A percentile compares a stretch with the other conserved stretches of the same genome.
These are phyloP conservation scores for Fusarium incarnatum DNA, from an alignment of 2,329 filamentous ascomycete genomes.

Conservation along the genomic window DNA sequence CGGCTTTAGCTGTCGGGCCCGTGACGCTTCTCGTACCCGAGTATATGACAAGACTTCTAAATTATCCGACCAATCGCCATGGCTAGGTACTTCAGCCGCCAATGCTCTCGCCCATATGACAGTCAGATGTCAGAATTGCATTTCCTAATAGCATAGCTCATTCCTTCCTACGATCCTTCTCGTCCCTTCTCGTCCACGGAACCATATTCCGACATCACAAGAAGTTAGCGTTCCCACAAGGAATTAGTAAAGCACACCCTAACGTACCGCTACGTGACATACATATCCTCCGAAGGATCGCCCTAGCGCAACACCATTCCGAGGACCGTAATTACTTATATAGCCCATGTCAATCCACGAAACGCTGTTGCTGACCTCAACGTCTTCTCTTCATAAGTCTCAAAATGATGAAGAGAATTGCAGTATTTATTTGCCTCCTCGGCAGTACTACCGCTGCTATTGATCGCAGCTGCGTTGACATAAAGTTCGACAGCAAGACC, in stretches of 20 bases:
- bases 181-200: not conserved
- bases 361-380: rapidly evolving
- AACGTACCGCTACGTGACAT: not conserved
- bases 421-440: not conserved
- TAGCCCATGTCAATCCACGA: not conserved
- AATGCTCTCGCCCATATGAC: rapidly evolving
- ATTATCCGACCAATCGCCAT: no score
- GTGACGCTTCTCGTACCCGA: no score
- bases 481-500: not conserved
- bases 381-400: rapidly evolving
- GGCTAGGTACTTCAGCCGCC: rapidly evolving
- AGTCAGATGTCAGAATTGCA: no score
- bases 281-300: not conserved
- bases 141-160: no score
- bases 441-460: not conserved
- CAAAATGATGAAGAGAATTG: not conserved
- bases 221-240: not conserved
- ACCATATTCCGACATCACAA: not conserved
- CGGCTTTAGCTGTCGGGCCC: no score
- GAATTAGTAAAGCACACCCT: not conserved
- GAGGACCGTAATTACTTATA: not conserved
- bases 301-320: not conserved
- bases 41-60: no score
- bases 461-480: conserved; percentile 4
- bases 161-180: not conserved